These are phyloP conservation scores for Solanum paucissectum DNA, from an alignment of 257 asterid species.

Conservation along the genomic window DNA sequence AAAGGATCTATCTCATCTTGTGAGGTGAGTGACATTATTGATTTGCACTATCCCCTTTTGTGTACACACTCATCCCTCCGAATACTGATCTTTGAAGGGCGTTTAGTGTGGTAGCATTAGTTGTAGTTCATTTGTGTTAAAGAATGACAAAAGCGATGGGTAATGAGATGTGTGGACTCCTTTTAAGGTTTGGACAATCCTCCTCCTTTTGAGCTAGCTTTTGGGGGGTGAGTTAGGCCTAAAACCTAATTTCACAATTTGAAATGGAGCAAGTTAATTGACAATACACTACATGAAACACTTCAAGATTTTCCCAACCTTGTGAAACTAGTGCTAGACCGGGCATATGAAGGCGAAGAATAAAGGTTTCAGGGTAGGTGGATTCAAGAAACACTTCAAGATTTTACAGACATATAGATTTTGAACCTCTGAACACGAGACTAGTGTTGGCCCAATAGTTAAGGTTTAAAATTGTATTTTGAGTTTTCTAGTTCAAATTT, in stretches of 20 bases:
- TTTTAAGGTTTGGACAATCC: too few relatives aligned
- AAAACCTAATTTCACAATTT: too few relatives aligned
- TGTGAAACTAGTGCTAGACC: not conserved
- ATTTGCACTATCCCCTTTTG: not conserved
- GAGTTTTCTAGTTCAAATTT: too few relatives aligned
- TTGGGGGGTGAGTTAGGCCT: too few relatives aligned
- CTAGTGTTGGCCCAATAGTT: too few relatives aligned
- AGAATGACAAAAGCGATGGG: too few relatives aligned
- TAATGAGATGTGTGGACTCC: too few relatives aligned
- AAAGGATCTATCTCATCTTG: not conserved
- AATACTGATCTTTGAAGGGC: not conserved
- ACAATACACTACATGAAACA: not conserved
- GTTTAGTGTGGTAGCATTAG: slow-evolving; percentile 5
- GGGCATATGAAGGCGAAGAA: slow-evolving; percentile 15
- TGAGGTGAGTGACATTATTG: not conserved
- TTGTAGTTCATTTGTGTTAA: not conserved
- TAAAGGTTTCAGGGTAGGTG: slow-evolving; percentile 14
- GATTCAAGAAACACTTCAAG: slow-evolving; percentile 7
- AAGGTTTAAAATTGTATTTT: too few relatives aligned
- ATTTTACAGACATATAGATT: too few relatives aligned
- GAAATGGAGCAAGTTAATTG: not conserved
- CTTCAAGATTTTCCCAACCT: slow-evolving; percentile 25
- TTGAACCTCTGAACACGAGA: too few relatives aligned
- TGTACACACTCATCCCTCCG: slow-evolving; percentile 1
- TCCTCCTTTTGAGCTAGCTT: too few relatives aligned